A percentile compares a stretch with the other conserved stretches of the same genome.
These are phyloP conservation scores for Stephania yunnanensis DNA, from an alignment of 164 flowering plant genomes.

Conservation along the genomic window DNA sequence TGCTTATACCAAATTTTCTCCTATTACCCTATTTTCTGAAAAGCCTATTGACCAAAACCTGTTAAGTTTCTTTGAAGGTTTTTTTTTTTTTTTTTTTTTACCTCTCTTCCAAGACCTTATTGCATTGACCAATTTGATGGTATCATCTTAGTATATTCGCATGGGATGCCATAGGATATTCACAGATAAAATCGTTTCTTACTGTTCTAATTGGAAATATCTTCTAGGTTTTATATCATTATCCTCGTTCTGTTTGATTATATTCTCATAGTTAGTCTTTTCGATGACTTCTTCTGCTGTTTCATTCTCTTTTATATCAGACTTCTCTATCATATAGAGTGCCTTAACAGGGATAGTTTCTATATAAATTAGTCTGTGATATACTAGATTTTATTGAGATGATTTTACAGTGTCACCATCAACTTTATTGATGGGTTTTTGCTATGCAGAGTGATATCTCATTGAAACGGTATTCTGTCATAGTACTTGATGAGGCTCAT, in stretches of 20 bases:
- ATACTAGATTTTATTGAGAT: not conserved
- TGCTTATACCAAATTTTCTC: not conserved
- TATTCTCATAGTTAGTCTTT: not conserved
- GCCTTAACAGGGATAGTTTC: not conserved
- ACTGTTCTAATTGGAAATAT: too few relatives aligned
- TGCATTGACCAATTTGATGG: too few relatives aligned
- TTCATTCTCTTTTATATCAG: not conserved
- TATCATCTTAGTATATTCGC: too few relatives aligned
- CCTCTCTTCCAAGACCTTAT: not conserved
- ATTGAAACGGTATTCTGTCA: slow-evolving; percentile 68
- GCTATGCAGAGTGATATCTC: slow-evolving; percentile 70
- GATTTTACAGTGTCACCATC: not conserved
- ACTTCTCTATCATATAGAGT: not conserved
- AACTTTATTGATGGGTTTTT: slow-evolving; percentile 8
- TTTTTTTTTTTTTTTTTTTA: too few relatives aligned
- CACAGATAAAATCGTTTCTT: too few relatives aligned
- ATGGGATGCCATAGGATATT: too few relatives aligned
- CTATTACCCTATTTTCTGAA: too few relatives aligned
- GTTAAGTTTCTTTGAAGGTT: not conserved
- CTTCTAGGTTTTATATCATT: too few relatives aligned
- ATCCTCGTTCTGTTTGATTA: not conserved
- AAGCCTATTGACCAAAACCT: not conserved
- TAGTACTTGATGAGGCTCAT: slow-evolving; percentile 96
- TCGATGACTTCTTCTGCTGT: not conserved
- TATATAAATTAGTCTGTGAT: not conserved